Evolutionary conservation across 352 stramenopile species (phyloP), one percentile per base, ranked within the genome.

Genomic region (Pythium angustatum): DNA sequence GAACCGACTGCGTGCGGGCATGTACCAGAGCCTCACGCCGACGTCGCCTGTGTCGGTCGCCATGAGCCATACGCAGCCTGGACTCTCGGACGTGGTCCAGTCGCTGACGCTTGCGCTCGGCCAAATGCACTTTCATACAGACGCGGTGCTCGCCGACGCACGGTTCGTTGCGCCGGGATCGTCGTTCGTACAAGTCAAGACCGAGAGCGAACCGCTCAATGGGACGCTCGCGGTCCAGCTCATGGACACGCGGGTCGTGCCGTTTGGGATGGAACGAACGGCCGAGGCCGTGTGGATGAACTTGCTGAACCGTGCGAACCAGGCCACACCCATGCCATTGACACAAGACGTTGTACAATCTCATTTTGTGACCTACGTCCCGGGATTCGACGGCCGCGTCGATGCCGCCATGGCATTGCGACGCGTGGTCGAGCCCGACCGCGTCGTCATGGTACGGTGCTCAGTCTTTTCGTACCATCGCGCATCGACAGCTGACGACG

Each of bases 371-470:
- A 40, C 33, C 26, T 52, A 27, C 9, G 28, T 44, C 9, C 41
- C 54, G 12, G 33, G 52, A 12, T 59, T 59, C 15, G 11, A 59
- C 5, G 57, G 44, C 47, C 57, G 31, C 47, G 22, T 49, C 8
- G 28, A 57, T 31, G 36, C 33, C 34, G 21, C 44, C 12, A 31
- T 59, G 30, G 26, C 41, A 11, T 24, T 48, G 22, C 44, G 45
- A 14, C 44, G 57, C 30, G 27, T 57, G 15, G 21, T 34, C 1
- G 57, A 64, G 22, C 15, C 24, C 12, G 8, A 40, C 31, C 57
- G 57, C n/a, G 48, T 64, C 12, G 33, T 64, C n/a, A 56, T 64
- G 2, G 12, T 64, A 14, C 33, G 47, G 0, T 38, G 28, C 24
- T 38, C 57, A 2, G 17, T 56, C 2, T 64, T 64, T 26, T 36